phyloP scores from a whole-genome alignment of 2,329 filamentous ascomycete species.

The Epichloe gansuensis region DNA sequence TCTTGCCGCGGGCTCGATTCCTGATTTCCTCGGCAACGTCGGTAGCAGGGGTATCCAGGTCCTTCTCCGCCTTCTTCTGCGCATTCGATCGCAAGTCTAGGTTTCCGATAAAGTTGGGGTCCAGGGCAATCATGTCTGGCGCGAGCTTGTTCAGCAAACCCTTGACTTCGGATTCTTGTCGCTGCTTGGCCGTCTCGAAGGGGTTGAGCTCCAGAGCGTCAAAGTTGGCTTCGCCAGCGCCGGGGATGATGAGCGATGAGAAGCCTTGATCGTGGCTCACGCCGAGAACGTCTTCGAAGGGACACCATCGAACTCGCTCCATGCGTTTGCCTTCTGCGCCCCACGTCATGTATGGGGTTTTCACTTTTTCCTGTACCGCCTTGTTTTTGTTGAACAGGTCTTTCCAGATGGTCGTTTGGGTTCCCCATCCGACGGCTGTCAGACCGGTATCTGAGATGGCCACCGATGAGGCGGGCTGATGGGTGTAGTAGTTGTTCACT shows the following conservation, averaged over 20 bases:
- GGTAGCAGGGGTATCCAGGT: conserved; percentile 57
- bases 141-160: conserved; percentile 84
- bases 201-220: conserved; percentile 90
- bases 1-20: conserved; percentile 79
- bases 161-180: conserved; percentile 86
- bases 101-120: conserved; percentile 83
- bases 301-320: conserved; percentile 80
- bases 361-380: conserved; percentile 62
- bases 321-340: conserved; percentile 72
- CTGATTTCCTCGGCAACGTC: conserved; percentile 48
- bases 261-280: conserved; percentile 77
- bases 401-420: conserved; percentile 80
- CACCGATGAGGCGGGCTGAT: conserved; percentile 69
- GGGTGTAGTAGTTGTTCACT: conserved; percentile 77
- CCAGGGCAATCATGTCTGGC: conserved; percentile 91
- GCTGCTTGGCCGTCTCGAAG: conserved; percentile 84
- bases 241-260: conserved; percentile 78
- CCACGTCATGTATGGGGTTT: conserved; percentile 87
- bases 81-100: conserved; percentile 71
- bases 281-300: conserved; percentile 85
- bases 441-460: conserved; percentile 81
- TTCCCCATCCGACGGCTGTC: conserved; percentile 84
- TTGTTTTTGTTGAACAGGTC: conserved; percentile 68
- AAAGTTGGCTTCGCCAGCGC: conserved; percentile 93
- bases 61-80: conserved; percentile 62